Base-by-base conservation (phyloP, 306 rosid genomes). In the Macrotyloma uniflorum region DNA sequence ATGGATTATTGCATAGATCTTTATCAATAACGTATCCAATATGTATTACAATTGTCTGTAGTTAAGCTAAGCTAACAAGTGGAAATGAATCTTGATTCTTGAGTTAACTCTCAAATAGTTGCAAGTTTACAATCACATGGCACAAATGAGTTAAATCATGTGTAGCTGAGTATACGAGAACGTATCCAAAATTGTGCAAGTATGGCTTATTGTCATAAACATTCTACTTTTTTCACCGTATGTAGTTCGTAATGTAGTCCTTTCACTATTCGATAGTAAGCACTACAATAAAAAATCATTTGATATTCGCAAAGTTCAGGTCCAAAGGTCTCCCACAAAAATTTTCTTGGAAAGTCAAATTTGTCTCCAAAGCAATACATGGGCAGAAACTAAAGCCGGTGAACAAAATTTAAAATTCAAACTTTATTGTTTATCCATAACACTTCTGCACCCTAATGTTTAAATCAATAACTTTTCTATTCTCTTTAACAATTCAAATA, bases 211-310 rank as follows among this genome's bases (percentile, higher is more conserved):
- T 26, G 70, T 26, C 30, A 24, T 6, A 6, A 11, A 38, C 42
- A 40, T 26, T 80, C 69, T 73, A n/a, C 8, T 35, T 73, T 53
- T 65, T 67, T 54, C 11, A 74, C 71, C 72, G 13, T 38, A 66
- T 47, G 67, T 15, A 38, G 22, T 62, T 18, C 45, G 35, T 2
- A 15, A 75, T 38, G 16, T 20, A 15, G 20, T 70, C 75, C 19
- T 67, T 53, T 49, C 14, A 5, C 59, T 50, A 59, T 36, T 36
- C 11, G 11, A 54, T 50, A 14, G 47, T 45, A 61, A 68, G 2
- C 46, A 33, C 43, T 18, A 59, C 64, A 28, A 42, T 30, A 28
- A 24, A 61, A 43, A 54, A 70, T 43, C 54, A 70, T 77, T 63
- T 64, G 36, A 69, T 16, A 68, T 51, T 38, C 6, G 53, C 49